A percentile compares a stretch with the other conserved stretches of the same genome.
Evolutionary conservation across 305 asterid species (phyloP).

Genomic region (Galium porrigens): DNA sequence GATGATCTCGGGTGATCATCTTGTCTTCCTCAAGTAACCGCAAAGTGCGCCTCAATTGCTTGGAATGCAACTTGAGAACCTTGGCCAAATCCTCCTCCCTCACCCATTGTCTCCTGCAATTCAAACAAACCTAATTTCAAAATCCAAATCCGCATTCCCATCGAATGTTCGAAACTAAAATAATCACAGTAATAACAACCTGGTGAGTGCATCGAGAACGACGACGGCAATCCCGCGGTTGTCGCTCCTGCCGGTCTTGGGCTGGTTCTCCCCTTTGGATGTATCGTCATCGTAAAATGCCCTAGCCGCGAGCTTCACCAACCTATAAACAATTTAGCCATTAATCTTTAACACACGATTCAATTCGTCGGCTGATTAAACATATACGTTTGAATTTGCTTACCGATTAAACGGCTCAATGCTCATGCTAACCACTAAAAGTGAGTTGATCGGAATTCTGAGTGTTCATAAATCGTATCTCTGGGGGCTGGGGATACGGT

Average conservation of each 20-base stretch:
- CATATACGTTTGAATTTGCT: background rate
- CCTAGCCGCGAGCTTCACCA: slow-evolving; percentile 87
- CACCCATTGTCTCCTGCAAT: slow-evolving; percentile 71
- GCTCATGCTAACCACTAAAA: slow-evolving; percentile 20
- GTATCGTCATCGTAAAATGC: slow-evolving; percentile 72
- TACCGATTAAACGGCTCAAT: slow-evolving; percentile 74
- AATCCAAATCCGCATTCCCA: background rate
- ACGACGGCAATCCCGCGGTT: slow-evolving; percentile 83
- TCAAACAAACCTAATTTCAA: background rate
- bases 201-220: slow-evolving; percentile 76
- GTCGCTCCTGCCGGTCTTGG: slow-evolving; percentile 68
- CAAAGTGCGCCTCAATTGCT: slow-evolving; percentile 82
- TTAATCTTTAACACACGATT: background rate
- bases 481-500: background rate
- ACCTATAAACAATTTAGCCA: slow-evolving; percentile 22
- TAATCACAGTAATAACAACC: slow-evolving; percentile 23
- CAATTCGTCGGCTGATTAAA: background rate
- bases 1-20: slow-evolving; percentile 76
- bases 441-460: background rate
- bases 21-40: slow-evolving; percentile 90
- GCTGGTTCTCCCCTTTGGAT: slow-evolving; percentile 69
- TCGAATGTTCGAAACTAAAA: background rate
- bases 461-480: background rate
- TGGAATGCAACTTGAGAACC: slow-evolving; percentile 86
- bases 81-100: slow-evolving; percentile 95